Evolutionary conservation across 208 protist species (phyloP).

Genomic region (Naegleria fowleri): DNA sequence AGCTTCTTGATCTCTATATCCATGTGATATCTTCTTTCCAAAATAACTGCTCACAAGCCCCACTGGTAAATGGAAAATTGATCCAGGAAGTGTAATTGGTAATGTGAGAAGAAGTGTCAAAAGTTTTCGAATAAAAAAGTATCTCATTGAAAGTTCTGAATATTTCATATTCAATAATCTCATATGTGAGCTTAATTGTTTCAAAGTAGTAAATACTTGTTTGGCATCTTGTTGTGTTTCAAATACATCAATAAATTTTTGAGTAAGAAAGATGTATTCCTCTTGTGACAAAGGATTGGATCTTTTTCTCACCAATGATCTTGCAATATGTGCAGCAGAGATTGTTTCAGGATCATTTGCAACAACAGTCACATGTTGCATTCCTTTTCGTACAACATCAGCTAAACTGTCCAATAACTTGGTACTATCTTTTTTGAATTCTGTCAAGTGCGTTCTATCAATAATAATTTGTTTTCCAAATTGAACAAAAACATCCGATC

Average conservation of each 20-base stretch:
- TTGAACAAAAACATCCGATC: background rate
- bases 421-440: background rate
- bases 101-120: background rate
- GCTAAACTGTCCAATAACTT: background rate
- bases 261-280: background rate
- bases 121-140: background rate
- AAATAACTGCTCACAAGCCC: background rate
- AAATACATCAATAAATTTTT: conserved; percentile 3
- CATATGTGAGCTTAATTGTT: background rate
- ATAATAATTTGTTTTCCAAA: background rate
- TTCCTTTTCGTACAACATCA: background rate
- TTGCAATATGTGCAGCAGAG: background rate
- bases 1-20: conserved; percentile 26
- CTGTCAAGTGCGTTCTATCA: too few relatives aligned
- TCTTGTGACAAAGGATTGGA: background rate
- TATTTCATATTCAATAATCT: background rate
- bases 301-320: background rate
- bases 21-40: conserved; percentile 1
- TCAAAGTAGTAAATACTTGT: background rate
- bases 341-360: background rate
- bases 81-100: background rate
- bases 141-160: background rate
- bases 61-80: background rate
- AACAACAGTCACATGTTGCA: background rate
- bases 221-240: background rate